Evolutionary conservation across 805 yeast genomes (phyloP).

Genomic region (Candida silvicultrix): DNA sequence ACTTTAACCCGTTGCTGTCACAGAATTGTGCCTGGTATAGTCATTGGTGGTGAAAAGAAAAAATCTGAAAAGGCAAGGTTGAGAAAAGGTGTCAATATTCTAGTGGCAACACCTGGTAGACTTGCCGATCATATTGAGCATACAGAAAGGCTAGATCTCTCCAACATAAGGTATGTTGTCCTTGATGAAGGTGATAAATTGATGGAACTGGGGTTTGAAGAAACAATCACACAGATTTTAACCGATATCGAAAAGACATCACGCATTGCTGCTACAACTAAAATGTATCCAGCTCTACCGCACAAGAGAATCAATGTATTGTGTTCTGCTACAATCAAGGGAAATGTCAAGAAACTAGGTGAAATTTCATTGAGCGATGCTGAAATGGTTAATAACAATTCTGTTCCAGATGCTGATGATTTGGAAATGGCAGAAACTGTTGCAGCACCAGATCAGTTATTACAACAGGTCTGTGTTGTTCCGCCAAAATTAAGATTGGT

Average conservation of each 20-base stretch:
- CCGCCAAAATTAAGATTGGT: slow-evolving; percentile 92
- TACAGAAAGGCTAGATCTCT: slow-evolving; percentile 67
- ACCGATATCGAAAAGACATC: slow-evolving; percentile 41
- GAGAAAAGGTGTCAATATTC: slow-evolving; percentile 89
- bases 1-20: slow-evolving; percentile 70
- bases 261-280: slow-evolving; percentile 30
- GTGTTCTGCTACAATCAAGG: slow-evolving; percentile 92
- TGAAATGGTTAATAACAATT: slow-evolving; percentile 44
- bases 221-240: slow-evolving; percentile 76
- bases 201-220: slow-evolving; percentile 95
- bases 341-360: slow-evolving; percentile 74
- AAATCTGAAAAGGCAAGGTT: slow-evolving; percentile 94
- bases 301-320: slow-evolving; percentile 64
- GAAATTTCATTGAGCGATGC: slow-evolving; percentile 71
- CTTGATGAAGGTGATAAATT: slow-evolving; percentile 95
- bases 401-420: slow-evolving; percentile 26
- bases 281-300: slow-evolving; percentile 55
- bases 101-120: slow-evolving; percentile 98
- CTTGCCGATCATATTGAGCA: slow-evolving; percentile 90
- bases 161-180: slow-evolving; percentile 78
- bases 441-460: slow-evolving; percentile 85
- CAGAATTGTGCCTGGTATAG: slow-evolving; percentile 89
- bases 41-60: slow-evolving; percentile 97
- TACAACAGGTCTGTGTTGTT: slow-evolving; percentile 73
- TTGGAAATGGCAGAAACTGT: slow-evolving; percentile 21